Evolutionary conservation across 2,329 filamentous ascomycete species (phyloP).

Genomic region (Colletotrichum salicis): DNA sequence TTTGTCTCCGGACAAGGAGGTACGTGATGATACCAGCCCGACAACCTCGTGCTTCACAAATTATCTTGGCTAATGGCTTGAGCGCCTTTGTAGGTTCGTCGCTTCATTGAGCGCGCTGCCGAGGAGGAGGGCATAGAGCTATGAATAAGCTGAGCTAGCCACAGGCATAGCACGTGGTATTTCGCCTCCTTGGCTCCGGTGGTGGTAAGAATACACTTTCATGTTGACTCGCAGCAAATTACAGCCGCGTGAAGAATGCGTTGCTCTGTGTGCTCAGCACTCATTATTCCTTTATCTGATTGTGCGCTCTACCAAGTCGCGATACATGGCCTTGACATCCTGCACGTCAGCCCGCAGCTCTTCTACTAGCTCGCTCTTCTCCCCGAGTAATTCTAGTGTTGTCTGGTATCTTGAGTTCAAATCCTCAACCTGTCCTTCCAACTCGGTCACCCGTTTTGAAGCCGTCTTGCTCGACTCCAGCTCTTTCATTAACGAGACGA

Average conservation of each 20-base stretch:
- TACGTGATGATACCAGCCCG: constrained; percentile 50
- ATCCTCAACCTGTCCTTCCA: constrained; percentile 75
- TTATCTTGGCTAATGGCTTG: neutral
- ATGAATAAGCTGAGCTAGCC: constrained; percentile 34
- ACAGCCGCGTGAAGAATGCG: neutral
- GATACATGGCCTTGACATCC: constrained; percentile 96
- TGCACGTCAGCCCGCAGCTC: constrained; percentile 89
- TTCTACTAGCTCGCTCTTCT: constrained; percentile 95
- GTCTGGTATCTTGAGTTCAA: constrained; percentile 86
- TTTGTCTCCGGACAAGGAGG: constrained; percentile 86
- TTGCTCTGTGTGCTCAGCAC: neutral
- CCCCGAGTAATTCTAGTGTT: constrained; percentile 91
- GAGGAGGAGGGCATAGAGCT: constrained; percentile 85
- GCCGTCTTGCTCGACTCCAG: constrained; percentile 75
- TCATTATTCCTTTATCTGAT: constrained; percentile 63
- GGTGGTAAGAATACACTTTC: neutral
- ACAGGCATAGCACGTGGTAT: neutral
- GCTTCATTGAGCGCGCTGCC: constrained; percentile 80
- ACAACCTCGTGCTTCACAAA: neutral
- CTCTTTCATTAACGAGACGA: constrained; percentile 91
- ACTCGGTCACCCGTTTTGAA: constrained; percentile 66
- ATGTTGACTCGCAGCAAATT: neutral
- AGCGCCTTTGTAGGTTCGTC: constrained; percentile 66
- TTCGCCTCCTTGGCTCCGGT: neutral
- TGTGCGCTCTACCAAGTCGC: constrained; percentile 88